Conservation (phyloP, 352 stramenopile genomes). For the Globisporangium heterothallicum region DNA sequence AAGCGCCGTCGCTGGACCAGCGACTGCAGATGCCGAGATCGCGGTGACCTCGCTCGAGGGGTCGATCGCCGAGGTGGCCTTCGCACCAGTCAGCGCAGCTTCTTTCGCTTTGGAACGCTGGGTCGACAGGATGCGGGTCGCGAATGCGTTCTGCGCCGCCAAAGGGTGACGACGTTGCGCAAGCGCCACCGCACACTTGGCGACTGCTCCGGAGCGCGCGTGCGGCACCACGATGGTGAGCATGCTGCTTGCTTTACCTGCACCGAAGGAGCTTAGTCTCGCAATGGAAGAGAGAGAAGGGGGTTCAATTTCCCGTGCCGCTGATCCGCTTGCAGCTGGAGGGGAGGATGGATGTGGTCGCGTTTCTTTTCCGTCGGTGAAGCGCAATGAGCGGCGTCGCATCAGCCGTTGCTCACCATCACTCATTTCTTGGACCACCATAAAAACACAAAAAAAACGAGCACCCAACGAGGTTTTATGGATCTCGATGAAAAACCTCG, state of each 20-base stretch:
- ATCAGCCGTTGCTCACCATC: no score
- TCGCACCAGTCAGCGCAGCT: constrained; percentile 23
- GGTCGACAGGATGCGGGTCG: constrained; percentile 51
- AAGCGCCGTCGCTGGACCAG: constrained; percentile 16
- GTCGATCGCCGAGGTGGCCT: constrained; percentile 24
- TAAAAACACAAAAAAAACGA: no score
- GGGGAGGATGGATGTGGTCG: background rate
- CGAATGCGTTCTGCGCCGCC: constrained; percentile 12
- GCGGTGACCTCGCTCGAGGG: constrained; percentile 9
- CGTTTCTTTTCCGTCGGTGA: constrained; percentile 16
- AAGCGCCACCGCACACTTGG: constrained; percentile 9
- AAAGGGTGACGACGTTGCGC: background rate
- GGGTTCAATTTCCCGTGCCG: background rate
- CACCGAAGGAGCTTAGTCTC: background rate
- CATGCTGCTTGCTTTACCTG: constrained; percentile 6
- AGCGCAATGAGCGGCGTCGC: no score
- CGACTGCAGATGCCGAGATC: background rate
- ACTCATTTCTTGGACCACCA: constrained; percentile 4
- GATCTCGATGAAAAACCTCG: no score
- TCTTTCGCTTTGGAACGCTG: constrained; percentile 37
- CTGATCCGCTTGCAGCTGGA: background rate
- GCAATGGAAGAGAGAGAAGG: background rate
- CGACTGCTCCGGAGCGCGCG: constrained; percentile 2
- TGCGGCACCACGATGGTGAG: constrained; percentile 14
- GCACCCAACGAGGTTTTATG: no score